Conservation (phyloP, 441 rosid genomes). For the Euphorbia schlechtendalii region DNA sequence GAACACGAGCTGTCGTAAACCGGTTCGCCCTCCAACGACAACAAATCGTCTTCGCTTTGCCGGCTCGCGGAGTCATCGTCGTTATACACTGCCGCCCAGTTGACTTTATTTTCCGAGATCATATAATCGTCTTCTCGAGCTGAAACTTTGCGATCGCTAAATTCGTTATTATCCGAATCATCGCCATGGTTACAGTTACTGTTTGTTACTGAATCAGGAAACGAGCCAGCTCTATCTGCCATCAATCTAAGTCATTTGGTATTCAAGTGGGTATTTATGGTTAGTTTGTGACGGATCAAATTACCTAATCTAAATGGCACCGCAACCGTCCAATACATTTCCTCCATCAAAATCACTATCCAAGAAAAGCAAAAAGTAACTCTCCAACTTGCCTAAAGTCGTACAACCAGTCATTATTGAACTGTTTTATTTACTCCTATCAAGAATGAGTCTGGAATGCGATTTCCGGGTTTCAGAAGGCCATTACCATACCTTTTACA, state of each 20-base stretch:
- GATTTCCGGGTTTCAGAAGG: slow-evolving; percentile 23
- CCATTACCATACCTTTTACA: slow-evolving; percentile 40
- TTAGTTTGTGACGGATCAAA: slow-evolving; percentile 37
- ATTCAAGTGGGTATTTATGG: slow-evolving; percentile 30
- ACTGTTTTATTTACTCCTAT: slow-evolving; percentile 30
- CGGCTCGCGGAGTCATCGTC: slow-evolving; percentile 29
- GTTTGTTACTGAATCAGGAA: slow-evolving; percentile 39
- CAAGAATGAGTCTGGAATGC: slow-evolving; percentile 32
- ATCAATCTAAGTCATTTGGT: slow-evolving; percentile 34
- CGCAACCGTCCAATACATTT: slow-evolving; percentile 43
- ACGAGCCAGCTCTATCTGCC: slow-evolving; percentile 31
- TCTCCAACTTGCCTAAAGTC: slow-evolving; percentile 32
- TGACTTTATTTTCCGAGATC: slow-evolving; percentile 33
- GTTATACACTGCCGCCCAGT: slow-evolving; percentile 33
- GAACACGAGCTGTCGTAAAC: slow-evolving; percentile 50
- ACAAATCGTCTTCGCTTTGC: slow-evolving; percentile 49
- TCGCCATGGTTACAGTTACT: slow-evolving; percentile 29
- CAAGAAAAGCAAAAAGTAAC: slow-evolving; percentile 33
- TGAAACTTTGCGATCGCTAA: slow-evolving; percentile 19
- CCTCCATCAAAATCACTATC: slow-evolving; percentile 59
- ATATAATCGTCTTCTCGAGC: slow-evolving; percentile 28
- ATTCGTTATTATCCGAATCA: slow-evolving; percentile 38
- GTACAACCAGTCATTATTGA: slow-evolving; percentile 50
- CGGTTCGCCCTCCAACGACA: slow-evolving; percentile 56
- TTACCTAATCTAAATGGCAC: slow-evolving; percentile 55